A percentile compares a stretch with the other conserved stretches of the same genome.
Evolutionary conservation across 2,329 filamentous ascomycete genomes (phyloP).

Genomic region (Penicillium sp.): DNA sequence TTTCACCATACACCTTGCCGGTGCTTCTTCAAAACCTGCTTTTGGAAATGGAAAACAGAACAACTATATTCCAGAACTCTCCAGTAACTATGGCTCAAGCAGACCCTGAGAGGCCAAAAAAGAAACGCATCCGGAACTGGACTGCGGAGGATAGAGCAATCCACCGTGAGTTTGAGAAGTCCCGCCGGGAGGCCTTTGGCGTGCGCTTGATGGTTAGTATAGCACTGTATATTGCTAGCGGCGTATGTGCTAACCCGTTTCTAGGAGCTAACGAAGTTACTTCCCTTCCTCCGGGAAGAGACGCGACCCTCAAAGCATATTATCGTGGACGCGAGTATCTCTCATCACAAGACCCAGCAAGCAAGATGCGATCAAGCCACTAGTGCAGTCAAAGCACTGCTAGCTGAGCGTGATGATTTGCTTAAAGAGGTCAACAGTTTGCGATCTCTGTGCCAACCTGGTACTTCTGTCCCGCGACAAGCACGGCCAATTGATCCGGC

Average conservation of each 20-base stretch:
- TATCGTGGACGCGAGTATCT: conserved; percentile 15
- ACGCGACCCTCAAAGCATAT: conserved; percentile 15
- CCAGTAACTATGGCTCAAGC: neutral
- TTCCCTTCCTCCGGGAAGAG: conserved; percentile 12
- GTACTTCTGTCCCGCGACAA: conserved; percentile 7
- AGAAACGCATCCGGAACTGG: conserved; percentile 17
- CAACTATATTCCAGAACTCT: neutral
- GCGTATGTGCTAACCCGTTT: neutral
- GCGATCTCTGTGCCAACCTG: conserved; percentile 10
- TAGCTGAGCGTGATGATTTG: conserved; percentile 12
- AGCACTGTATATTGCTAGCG: neutral
- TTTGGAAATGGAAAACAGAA: neutral
- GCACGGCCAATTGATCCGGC: conserved; percentile 11
- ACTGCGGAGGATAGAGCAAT: conserved; percentile 44
- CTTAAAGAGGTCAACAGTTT: conserved; percentile 8
- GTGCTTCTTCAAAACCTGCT: neutral
- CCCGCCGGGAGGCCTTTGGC: conserved; percentile 45
- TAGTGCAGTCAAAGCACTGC: conserved; percentile 2
- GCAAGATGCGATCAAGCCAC: conserved; percentile 1
- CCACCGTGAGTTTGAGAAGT: conserved; percentile 44
- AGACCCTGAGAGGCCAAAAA: conserved; percentile 6
- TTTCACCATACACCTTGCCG: neutral
- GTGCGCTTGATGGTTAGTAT: conserved; percentile 35
- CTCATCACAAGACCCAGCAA: conserved; percentile 13
- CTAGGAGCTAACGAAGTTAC: conserved; percentile 10